Evolutionary conservation across 2,329 filamentous ascomycete genomes (phyloP).

Genomic region (Aspergillus phoenicis): DNA sequence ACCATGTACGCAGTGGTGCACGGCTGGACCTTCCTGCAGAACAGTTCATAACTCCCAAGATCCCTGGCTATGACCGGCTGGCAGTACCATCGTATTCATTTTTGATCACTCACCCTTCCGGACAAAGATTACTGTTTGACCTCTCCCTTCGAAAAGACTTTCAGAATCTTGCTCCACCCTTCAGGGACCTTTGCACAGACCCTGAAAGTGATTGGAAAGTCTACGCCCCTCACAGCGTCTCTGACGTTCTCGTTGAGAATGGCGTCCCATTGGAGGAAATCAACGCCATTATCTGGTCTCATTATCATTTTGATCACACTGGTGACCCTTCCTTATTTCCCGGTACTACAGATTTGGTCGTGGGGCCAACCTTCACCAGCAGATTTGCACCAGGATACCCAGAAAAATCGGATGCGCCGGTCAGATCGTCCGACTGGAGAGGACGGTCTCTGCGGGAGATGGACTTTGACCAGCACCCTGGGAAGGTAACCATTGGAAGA

Average conservation of each 20-base stretch:
- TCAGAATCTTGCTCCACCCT: constrained; percentile 38
- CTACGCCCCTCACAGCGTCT: neutral
- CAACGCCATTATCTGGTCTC: constrained; percentile 16
- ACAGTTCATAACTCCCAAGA: too few species aligned
- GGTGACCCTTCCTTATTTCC: constrained; percentile 51
- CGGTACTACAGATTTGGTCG: constrained; percentile 36
- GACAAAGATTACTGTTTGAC: constrained; percentile 50
- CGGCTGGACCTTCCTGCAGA: too few species aligned
- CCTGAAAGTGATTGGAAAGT: too few species aligned
- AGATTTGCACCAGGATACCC: constrained; percentile 24
- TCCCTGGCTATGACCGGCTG: too few species aligned
- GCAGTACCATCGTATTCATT: too few species aligned
- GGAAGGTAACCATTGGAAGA: constrained; percentile 27
- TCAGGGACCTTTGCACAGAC: neutral
- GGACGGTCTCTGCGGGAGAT: constrained; percentile 23
- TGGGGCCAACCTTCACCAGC: constrained; percentile 25
- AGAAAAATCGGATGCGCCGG: constrained; percentile 14
- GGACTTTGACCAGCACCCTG: neutral
- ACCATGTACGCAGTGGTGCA: too few species aligned
- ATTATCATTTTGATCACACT: constrained; percentile 46
- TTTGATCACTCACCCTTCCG: constrained; percentile 25
- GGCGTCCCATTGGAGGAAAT: neutral
- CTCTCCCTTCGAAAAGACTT: constrained; percentile 52
- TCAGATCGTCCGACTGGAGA: constrained; percentile 14
- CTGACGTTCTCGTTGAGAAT: neutral